phyloP scores from a whole-genome alignment of 805 yeast species.

The Yamadazyma akitaensis region DNA sequence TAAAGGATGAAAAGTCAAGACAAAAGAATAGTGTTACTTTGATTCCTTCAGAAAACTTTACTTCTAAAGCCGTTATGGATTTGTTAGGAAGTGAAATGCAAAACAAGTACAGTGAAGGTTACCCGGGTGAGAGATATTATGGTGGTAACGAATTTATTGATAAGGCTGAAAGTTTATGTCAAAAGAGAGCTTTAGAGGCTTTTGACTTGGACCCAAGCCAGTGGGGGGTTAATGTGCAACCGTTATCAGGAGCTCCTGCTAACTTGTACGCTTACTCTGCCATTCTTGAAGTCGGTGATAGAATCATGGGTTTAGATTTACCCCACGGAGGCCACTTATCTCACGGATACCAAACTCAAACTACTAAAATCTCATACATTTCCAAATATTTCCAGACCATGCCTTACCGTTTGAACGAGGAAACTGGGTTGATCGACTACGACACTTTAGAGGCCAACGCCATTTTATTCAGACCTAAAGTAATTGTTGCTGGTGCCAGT shows the following conservation, averaged over 20 bases:
- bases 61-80: slow-evolving; percentile 93
- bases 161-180: slow-evolving; percentile 88
- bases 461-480: slow-evolving; percentile 89
- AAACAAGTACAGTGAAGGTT: slow-evolving; percentile 98
- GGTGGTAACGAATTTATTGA: slow-evolving; percentile 98
- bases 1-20: slow-evolving; percentile 78
- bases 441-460: slow-evolving; percentile 93
- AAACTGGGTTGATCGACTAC: slow-evolving; percentile 94
- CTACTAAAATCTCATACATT: slow-evolving; percentile 90
- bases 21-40: slow-evolving; percentile 91
- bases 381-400: slow-evolving; percentile 97
- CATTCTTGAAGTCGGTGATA: slow-evolving; percentile 89
- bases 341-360: slow-evolving; percentile 95
- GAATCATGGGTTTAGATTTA: slow-evolving; percentile 95
- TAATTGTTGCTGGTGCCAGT: slow-evolving; percentile 95
- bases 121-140: slow-evolving; percentile 98
- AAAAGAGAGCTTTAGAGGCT: slow-evolving; percentile 89
- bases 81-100: slow-evolving; percentile 97
- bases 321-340: slow-evolving; percentile 99
- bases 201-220: slow-evolving; percentile 72
- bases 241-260: slow-evolving; percentile 96
- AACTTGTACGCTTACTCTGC: slow-evolving; percentile 96
- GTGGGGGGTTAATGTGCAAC: slow-evolving; percentile 99
- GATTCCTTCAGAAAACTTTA: slow-evolving; percentile 96
- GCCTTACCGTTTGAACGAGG: slow-evolving; percentile 94